Percentiles rank a stretch among this genome's conserved stretches.
These are phyloP conservation scores for Claviceps africana DNA, from an alignment of 2,329 filamentous ascomycete genomes.

Conservation along the genomic window DNA sequence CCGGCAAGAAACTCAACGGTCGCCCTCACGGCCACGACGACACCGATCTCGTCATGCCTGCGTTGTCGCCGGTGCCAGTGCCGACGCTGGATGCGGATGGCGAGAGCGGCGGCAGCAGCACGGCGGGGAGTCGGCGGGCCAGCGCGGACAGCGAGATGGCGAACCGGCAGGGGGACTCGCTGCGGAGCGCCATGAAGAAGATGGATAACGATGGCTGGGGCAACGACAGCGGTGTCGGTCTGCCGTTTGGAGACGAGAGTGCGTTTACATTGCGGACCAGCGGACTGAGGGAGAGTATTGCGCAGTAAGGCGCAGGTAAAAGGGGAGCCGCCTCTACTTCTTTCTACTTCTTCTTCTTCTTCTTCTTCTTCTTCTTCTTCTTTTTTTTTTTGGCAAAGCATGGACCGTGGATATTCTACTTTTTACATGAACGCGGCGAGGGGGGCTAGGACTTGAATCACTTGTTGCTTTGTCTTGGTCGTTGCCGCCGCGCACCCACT, in stretches of 20 bases:
- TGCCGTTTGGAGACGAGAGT: slow-evolving; percentile 32
- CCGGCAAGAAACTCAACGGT: slow-evolving; percentile 30
- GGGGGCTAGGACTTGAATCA: no score
- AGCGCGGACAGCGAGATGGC: slow-evolving; percentile 29
- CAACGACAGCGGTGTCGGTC: slow-evolving; percentile 13
- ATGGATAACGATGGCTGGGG: slow-evolving; percentile 6
- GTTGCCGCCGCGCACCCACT: no score
- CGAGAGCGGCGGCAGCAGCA: slow-evolving; percentile 21
- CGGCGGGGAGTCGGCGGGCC: slow-evolving; percentile 25
- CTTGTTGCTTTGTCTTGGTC: no score
- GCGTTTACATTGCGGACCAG: slow-evolving; percentile 42
- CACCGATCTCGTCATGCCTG: slow-evolving; percentile 10
- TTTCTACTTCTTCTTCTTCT: no score
- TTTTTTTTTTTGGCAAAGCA: no score
- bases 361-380: no score
- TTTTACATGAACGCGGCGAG: no score
- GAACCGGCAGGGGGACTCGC: slow-evolving; percentile 25
- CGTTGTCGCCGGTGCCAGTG: not conserved
- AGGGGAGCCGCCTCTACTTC: no score
- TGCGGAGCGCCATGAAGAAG: slow-evolving; percentile 19
- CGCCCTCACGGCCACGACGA: slow-evolving; percentile 13
- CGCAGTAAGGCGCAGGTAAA: not conserved
- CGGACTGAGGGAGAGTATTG: slow-evolving; percentile 35
- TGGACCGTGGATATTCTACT: no score
- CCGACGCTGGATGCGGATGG: slow-evolving; percentile 13